Conservation (phyloP, 2,329 filamentous ascomycete species). For the Pestalotiopsis sp. region DNA sequence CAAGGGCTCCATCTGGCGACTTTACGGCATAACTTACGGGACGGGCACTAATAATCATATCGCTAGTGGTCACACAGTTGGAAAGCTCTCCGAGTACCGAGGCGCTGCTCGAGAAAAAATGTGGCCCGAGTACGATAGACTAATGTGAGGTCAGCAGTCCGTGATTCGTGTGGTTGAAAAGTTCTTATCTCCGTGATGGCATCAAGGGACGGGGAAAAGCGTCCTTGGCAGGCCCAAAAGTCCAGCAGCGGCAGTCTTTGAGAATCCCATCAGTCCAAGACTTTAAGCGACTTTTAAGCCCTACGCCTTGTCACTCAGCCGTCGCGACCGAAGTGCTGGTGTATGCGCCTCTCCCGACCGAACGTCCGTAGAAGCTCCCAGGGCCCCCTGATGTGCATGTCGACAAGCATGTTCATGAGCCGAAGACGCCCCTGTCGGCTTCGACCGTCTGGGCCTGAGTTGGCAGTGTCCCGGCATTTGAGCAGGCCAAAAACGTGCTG, state of each 20-base stretch:
- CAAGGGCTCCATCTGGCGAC: constrained; percentile 1
- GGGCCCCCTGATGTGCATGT: not conserved
- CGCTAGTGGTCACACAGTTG: not conserved
- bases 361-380: not conserved
- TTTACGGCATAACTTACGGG: constrained; percentile 1
- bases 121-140: not conserved
- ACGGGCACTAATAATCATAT: not conserved
- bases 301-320: not conserved
- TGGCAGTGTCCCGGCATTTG: not conserved
- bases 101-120: not conserved
- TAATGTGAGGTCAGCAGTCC: not conserved
- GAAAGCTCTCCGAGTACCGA: not conserved
- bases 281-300: not conserved
- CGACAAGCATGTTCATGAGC: not conserved
- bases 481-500: not conserved
- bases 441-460: not conserved
- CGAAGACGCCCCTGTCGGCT: not conserved
- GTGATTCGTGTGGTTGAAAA: too few species aligned
- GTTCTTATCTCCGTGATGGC: not conserved
- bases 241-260: too few species aligned
- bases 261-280: too few species aligned
- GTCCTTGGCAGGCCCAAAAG: not conserved
- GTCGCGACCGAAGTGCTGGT: not conserved
- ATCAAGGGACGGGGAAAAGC: not conserved
- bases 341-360: not conserved